phyloP scores from a whole-genome alignment of 768 basidiomycete species.

The Suillus spraguei region DNA sequence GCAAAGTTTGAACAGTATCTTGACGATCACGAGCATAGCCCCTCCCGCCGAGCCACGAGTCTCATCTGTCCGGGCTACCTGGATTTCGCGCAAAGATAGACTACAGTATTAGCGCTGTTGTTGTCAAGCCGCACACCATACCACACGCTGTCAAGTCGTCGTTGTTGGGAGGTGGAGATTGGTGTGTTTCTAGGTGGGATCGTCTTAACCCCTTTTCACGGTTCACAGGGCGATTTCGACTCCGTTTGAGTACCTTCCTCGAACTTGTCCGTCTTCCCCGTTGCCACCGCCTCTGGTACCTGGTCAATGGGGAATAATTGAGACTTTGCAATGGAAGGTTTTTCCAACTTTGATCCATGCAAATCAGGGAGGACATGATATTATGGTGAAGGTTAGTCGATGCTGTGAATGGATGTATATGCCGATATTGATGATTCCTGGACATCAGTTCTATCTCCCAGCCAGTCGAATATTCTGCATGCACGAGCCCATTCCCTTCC shows the following conservation, averaged over 20 bases:
- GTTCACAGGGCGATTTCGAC: constrained; percentile 53
- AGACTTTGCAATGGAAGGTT: constrained; percentile 52
- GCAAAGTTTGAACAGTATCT: not conserved
- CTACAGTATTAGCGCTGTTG: constrained; percentile 58
- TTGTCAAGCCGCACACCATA: constrained; percentile 49
- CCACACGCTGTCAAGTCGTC: constrained; percentile 52
- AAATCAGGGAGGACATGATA: constrained; percentile 42
- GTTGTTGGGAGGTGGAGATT: constrained; percentile 53
- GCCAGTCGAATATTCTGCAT: constrained; percentile 61
- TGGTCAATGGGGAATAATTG: constrained; percentile 41
- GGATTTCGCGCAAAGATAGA: constrained; percentile 70
- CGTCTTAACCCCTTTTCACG: constrained; percentile 5
- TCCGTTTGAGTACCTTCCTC: constrained; percentile 66
- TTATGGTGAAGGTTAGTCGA: constrained; percentile 35
- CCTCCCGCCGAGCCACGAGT: constrained; percentile 70
- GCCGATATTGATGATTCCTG: constrained; percentile 25
- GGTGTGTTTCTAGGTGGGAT: constrained; percentile 40
- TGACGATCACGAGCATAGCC: constrained; percentile 40
- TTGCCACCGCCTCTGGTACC: constrained; percentile 48
- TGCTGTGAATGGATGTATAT: not conserved
- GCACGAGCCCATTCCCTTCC: constrained; percentile 64
- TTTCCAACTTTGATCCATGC: constrained; percentile 44
- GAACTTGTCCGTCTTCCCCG: constrained; percentile 57
- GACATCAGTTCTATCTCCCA: constrained; percentile 53
- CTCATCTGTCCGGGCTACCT: constrained; percentile 69